These are phyloP conservation scores for Puccinia hordei DNA, from an alignment of 1,284 basidiomycete genomes.

Conservation along the genomic window DNA sequence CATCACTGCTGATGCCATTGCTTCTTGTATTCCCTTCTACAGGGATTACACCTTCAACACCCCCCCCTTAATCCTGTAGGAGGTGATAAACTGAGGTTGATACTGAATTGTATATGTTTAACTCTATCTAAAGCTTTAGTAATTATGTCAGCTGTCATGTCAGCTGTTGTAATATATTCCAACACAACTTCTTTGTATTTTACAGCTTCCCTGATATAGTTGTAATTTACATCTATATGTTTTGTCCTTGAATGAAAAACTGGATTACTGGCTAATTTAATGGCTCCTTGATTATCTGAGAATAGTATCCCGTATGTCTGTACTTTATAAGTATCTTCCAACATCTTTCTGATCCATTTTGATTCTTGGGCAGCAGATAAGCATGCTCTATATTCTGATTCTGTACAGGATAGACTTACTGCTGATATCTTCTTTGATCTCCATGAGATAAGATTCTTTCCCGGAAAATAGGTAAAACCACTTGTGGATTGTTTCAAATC, in stretches of 20 bases:
- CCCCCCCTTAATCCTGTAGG: slow-evolving; percentile 37
- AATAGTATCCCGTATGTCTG: background rate
- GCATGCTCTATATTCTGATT: slow-evolving; percentile 31
- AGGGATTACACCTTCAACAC: slow-evolving; percentile 31
- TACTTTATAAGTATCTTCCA: background rate
- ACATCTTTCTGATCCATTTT: slow-evolving; percentile 31
- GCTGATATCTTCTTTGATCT: slow-evolving; percentile 33
- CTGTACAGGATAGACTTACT: slow-evolving; percentile 31
- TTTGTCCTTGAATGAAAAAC: slow-evolving; percentile 47
- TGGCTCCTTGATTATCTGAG: slow-evolving; percentile 37
- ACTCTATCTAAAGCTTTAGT: slow-evolving; percentile 44
- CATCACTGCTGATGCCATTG: slow-evolving; percentile 1
- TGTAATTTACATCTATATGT: slow-evolving; percentile 43
- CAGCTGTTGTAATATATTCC: slow-evolving; percentile 20
- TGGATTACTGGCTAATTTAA: slow-evolving; percentile 32
- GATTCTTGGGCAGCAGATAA: slow-evolving; percentile 27
- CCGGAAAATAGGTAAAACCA: slow-evolving; percentile 4
- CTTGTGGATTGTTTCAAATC: slow-evolving; percentile 20
- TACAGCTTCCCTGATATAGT: slow-evolving; percentile 32
- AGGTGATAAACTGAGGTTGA: slow-evolving; percentile 6
- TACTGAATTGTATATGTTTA: slow-evolving; percentile 36
- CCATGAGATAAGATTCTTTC: slow-evolving; percentile 17
- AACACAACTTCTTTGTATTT: slow-evolving; percentile 33
- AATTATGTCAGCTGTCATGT: slow-evolving; percentile 40
- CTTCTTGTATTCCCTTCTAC: slow-evolving; percentile 31